Base-by-base conservation (phyloP, 768 basidiomycete genomes). In the Mycena olivaceomarginata region DNA sequence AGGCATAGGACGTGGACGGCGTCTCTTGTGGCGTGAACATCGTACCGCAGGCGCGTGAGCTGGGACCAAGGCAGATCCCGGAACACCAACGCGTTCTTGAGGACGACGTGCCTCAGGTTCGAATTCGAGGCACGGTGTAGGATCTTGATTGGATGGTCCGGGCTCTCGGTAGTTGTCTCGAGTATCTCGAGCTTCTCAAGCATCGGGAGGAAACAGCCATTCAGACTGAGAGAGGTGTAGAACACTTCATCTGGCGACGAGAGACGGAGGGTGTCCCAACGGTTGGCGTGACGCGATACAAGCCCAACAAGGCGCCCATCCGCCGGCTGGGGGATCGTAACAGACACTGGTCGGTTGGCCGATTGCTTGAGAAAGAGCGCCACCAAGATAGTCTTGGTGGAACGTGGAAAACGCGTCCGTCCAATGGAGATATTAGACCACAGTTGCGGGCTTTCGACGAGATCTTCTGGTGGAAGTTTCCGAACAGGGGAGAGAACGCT, bases 341-440 rank as follows among this genome's bases (percentile, higher is more conserved):
- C 20, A 13, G 39, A 53, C 56, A 76, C 22, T 11, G 51, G 74
- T 6, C 31, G 63, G 10, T 12, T 15, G 37, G 31, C 25, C 8
- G 78, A 76, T 60, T 74, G 72, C 57, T 79, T 68, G 7, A 76
- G 78, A 37, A 79, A 79, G 40, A 79, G 72, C n/a, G 74, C 62
- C 2, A 72, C 75, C 41, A 25, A 12, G 12, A 48, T 79, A 76
- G 16, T 31, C 40, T 22, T 67, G 53, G 16, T 20, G 15, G 59
- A 20, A 69, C 1, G 39, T 53, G 59, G n/a, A n/a, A 62, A 79
- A 11, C 78, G 78, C 11, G 62, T 79, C 9, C 78, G 63, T 22
- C 75, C 76, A 5, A 80, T 40, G 60, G 76, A 75, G 31, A 80
- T 72, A 43, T 46, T 67, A 11, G 76, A 74, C 79, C 79, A 75